A percentile compares a stretch with the other conserved stretches of the same genome.
Conservation (phyloP, 2,329 filamentous ascomycete species). For the Ophiostoma quercus region DNA sequence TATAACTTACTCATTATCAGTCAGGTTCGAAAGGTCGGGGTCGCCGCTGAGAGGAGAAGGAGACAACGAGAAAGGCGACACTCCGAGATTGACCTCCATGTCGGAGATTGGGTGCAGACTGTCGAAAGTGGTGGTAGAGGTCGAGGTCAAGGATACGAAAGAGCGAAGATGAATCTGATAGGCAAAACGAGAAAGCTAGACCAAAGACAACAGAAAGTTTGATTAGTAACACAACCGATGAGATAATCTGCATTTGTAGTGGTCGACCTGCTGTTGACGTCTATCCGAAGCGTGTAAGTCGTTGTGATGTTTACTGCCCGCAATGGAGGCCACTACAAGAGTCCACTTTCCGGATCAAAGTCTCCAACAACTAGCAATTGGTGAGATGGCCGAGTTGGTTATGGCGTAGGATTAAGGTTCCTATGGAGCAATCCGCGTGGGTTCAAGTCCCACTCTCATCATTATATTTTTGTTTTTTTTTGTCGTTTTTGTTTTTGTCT, state of each 20-base stretch:
- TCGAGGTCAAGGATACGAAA: background rate
- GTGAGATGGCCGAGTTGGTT: conserved; percentile 19
- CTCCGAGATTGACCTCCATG: background rate
- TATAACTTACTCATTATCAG: background rate
- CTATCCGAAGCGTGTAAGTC: background rate
- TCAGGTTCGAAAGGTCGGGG: background rate
- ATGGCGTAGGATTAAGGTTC: conserved; percentile 18
- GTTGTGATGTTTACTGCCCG: background rate
- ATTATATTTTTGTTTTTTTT: conserved; percentile 3
- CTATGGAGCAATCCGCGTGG: conserved; percentile 20
- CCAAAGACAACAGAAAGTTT: background rate
- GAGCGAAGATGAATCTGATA: background rate
- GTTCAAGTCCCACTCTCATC: conserved; percentile 20
- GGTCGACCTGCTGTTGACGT: background rate
- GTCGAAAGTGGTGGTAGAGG: background rate
- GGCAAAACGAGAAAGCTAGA: background rate
- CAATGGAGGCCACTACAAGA: background rate
- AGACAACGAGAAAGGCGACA: background rate
- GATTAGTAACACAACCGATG: background rate
- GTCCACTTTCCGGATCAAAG: background rate
- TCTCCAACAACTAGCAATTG: conserved; percentile 5
- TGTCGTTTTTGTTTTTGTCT: background rate
- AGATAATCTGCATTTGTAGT: background rate
- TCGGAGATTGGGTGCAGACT: too few species aligned
- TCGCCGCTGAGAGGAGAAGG: background rate